These are phyloP conservation scores for Pyricularia pennisetigena DNA, from an alignment of 2,329 filamentous ascomycete genomes.

Conservation along the genomic window DNA sequence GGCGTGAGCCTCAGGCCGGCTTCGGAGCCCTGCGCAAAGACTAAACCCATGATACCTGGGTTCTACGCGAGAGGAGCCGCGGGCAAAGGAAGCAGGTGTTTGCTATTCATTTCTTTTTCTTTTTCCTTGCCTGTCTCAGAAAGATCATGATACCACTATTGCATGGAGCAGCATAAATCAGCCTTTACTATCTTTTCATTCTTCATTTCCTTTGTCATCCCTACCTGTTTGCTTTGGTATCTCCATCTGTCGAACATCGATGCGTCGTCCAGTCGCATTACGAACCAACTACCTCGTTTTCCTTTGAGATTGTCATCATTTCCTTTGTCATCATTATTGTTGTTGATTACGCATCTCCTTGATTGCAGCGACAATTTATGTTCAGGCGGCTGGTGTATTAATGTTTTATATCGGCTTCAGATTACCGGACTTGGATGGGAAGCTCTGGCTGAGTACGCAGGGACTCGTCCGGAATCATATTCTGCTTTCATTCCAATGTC, in stretches of 20 bases:
- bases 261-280: background rate
- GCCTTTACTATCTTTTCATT: constrained; percentile 7
- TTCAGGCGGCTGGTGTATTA: background rate
- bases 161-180: constrained; percentile 10
- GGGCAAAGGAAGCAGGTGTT: background rate
- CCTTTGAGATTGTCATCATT: background rate
- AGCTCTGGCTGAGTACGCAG: background rate
- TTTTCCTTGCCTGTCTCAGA: constrained; percentile 9
- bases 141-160: constrained; percentile 16
- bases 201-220: constrained; percentile 4
- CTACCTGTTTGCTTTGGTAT: background rate
- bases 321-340: background rate
- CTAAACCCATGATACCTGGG: background rate
- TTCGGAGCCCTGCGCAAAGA: background rate
- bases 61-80: background rate
- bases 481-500: background rate
- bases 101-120: constrained; percentile 6
- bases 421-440: background rate
- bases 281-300: background rate
- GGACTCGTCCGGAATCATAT: background rate
- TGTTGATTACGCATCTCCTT: background rate
- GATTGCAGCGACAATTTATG: background rate
- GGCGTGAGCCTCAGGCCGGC: background rate
- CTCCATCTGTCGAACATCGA: background rate
- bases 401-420: background rate